Evolutionary conservation across 345 rosid genomes (phyloP).

Genomic region (Corchorus capsularis): DNA sequence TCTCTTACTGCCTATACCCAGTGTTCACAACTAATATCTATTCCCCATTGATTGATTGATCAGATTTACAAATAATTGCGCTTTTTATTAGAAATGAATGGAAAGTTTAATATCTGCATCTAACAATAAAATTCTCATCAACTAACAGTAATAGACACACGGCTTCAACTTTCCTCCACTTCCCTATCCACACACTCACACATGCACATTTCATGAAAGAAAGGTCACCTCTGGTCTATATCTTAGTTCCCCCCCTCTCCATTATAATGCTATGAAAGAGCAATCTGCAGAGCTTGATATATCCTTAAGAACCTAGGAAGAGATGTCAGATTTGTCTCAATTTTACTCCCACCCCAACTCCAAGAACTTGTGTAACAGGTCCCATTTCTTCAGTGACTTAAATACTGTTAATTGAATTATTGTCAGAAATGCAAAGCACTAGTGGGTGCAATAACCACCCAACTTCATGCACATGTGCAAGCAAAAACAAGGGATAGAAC

Average conservation of each 20-base stretch:
- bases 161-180: neutral
- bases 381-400: neutral
- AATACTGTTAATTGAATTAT: neutral
- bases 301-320: neutral
- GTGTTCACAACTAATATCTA: neutral
- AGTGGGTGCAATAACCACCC: neutral
- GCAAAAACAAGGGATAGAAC: neutral
- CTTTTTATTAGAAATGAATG: slow-evolving; percentile 1
- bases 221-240: no score
- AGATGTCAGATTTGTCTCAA: neutral
- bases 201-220: no score
- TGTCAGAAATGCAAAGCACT: neutral
- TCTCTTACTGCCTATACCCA: neutral
- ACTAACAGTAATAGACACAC: neutral
- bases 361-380: neutral
- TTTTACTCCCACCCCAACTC: neutral
- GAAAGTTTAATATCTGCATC: neutral
- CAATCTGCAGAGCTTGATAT: neutral
- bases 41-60: neutral
- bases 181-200: no score
- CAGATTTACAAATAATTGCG: neutral
- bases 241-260: neutral
- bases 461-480: neutral
- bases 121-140: neutral
- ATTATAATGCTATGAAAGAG: neutral